Base-by-base conservation (phyloP, 2,329 filamentous ascomycete genomes). In the Aphanoascus verrucosus region DNA sequence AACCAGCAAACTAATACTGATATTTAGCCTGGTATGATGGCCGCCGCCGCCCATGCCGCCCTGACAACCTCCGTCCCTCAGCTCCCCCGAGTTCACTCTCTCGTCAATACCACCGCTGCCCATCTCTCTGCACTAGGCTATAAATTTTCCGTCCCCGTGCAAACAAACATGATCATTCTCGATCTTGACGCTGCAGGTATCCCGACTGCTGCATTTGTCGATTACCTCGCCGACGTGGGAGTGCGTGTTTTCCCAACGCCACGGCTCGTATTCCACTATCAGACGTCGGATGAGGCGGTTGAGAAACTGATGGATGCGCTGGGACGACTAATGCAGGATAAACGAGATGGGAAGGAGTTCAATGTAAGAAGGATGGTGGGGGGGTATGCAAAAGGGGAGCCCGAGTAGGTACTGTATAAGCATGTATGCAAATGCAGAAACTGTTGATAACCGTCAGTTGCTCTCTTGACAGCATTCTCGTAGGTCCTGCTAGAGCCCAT, bases 141-240 rank as follows among this genome's bases (percentile, higher is more conserved):
- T 47, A 57, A 52, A 32, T 59, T 63, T 38, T 35, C 47, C 2
- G 55, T 61, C 1, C 63, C 61, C 6, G 62, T 65, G 6, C 55
- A 64, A n/a, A 63, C 63, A 1, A 65, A 62, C 41, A 63, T 64
- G 58, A 60, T 65, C 20, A 52, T 63, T 2, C 28, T 65, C 3
- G 61, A 65, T 42, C 53, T 63, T 6, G 58, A 61, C 19, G 56
- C 56, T 14, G 57, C 56, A 17, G 55, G 55, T 8, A 58, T 64
- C 19, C 57, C 59, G 2, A 50, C 54, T 4, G 57, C 59, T 4
- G 55, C 57, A 1, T 57, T 63, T 23, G 56, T 58, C 6, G 53
- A 58, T 12, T 64, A 65, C 38, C 56, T 58, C 8, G 56, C 55
- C 42, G 56, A 58, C 20, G 55, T 53, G 14, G 63, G 61, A 1